Conservation (phyloP, 2,329 filamentous ascomycete genomes). For the Fusarium lyarnte region DNA sequence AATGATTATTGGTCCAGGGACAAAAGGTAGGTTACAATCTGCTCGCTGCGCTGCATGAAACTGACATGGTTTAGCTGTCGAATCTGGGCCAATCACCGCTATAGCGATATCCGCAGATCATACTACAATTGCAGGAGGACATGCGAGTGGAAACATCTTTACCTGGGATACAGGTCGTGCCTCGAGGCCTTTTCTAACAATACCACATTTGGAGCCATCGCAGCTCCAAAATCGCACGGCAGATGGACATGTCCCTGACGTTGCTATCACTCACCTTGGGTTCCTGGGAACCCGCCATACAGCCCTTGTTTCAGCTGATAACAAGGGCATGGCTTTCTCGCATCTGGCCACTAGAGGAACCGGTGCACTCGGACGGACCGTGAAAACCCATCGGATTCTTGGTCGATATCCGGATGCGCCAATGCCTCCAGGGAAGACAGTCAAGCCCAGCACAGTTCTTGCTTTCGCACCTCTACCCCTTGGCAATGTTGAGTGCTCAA, state of each 20-base stretch:
- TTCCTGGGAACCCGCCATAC: constrained; percentile 95
- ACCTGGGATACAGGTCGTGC: constrained; percentile 91
- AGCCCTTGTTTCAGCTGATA: constrained; percentile 93
- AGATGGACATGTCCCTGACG: constrained; percentile 85
- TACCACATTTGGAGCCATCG: constrained; percentile 76
- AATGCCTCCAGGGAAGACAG: constrained; percentile 68
- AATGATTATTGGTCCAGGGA: constrained; percentile 91
- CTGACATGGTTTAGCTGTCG: constrained; percentile 72
- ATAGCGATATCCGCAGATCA: constrained; percentile 94
- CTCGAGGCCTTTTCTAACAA: constrained; percentile 88
- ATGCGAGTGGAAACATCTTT: constrained; percentile 90
- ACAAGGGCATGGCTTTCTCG: constrained; percentile 96
- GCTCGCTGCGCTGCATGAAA: neutral
- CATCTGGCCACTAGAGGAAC: constrained; percentile 93
- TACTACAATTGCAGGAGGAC: constrained; percentile 88
- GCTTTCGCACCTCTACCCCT: constrained; percentile 90
- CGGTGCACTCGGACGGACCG: constrained; percentile 82
- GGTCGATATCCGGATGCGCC: constrained; percentile 85
- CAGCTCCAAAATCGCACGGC: constrained; percentile 71
- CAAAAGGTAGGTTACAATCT: constrained; percentile 71
- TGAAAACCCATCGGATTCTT: constrained; percentile 90
- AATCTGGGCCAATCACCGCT: constrained; percentile 87
- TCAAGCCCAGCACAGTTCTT: constrained; percentile 94
- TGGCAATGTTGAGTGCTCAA: constrained; percentile 91
- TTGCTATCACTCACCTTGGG: constrained; percentile 87